Evolutionary conservation across 2,329 filamentous ascomycete genomes (phyloP).

Genomic region (Cercospora sesami): DNA sequence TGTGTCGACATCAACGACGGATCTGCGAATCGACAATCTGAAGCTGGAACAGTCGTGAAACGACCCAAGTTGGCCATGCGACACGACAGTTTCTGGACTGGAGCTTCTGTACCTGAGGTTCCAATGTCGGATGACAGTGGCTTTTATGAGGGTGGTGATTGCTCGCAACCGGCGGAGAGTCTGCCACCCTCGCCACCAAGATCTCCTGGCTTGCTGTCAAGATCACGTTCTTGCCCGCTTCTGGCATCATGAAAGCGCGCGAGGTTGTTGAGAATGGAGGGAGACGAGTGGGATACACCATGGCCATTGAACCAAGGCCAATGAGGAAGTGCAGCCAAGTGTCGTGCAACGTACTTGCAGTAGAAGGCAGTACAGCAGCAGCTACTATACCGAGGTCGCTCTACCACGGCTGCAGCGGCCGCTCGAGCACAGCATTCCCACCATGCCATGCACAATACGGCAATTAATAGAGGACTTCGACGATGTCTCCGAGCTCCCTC

Average conservation of each 20-base stretch:
- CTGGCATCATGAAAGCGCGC: background rate
- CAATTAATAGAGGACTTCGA: background rate
- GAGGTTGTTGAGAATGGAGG: background rate
- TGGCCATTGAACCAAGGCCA: background rate
- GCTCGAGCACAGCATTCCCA: background rate
- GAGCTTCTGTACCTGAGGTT: background rate
- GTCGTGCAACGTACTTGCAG: background rate
- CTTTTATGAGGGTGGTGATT: background rate
- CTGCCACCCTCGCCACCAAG: background rate
- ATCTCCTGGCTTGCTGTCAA: background rate
- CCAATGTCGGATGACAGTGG: background rate
- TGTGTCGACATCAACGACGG: conserved; percentile 6
- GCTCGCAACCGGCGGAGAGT: background rate
- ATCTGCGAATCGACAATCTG: background rate
- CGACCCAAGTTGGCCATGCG: background rate
- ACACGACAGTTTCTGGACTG: background rate
- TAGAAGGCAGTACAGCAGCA: background rate
- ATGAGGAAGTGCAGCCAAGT: background rate
- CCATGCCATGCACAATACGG: background rate
- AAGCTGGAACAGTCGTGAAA: background rate
- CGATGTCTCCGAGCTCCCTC: background rate
- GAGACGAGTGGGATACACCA: background rate
- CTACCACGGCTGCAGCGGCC: background rate
- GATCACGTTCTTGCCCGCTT: background rate
- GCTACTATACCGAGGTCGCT: background rate